Percentiles rank a stretch among this genome's conserved stretches.
phyloP scores from a whole-genome alignment of 2,329 filamentous ascomycete genomes.

The Fusarium buxicola region DNA sequence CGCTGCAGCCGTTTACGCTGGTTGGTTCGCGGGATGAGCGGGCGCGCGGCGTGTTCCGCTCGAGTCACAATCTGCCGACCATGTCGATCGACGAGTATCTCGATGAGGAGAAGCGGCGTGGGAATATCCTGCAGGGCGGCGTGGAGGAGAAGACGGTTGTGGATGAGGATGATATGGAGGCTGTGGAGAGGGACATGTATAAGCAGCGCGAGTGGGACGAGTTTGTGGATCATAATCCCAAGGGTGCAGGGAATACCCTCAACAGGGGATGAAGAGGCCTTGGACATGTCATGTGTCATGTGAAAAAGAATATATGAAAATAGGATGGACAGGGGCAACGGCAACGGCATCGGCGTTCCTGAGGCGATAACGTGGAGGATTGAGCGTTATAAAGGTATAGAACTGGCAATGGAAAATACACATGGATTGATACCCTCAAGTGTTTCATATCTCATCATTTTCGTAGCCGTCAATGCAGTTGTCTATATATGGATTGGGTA shows the following conservation, averaged over 20 bases:
- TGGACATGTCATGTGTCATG: background rate
- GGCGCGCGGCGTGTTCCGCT: slow-evolving; percentile 83
- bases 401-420: slow-evolving; percentile 8
- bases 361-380: slow-evolving; percentile 8
- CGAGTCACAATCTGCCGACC: slow-evolving; percentile 92
- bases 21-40: slow-evolving; percentile 81
- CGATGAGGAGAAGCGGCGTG: slow-evolving; percentile 85
- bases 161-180: slow-evolving; percentile 92
- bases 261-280: slow-evolving; percentile 71
- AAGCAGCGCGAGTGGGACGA: slow-evolving; percentile 98
- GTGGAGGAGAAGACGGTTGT: slow-evolving; percentile 80
- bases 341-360: slow-evolving; percentile 31
- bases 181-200: slow-evolving; percentile 88
- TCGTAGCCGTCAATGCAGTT: slow-evolving; percentile 5
- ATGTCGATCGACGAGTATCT: slow-evolving; percentile 99
- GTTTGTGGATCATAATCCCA: slow-evolving; percentile 88
- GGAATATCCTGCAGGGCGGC: slow-evolving; percentile 91
- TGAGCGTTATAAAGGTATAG: slow-evolving; percentile 18
- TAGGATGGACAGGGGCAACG: slow-evolving; percentile 17
- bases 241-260: slow-evolving; percentile 83
- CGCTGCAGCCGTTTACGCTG: slow-evolving; percentile 90
- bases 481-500: background rate
- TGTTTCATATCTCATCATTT: background rate
- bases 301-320: background rate
- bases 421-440: slow-evolving; percentile 29